phyloP scores from a whole-genome alignment of 2,329 filamentous ascomycete genomes.

The Chaetothyriales sp. region DNA sequence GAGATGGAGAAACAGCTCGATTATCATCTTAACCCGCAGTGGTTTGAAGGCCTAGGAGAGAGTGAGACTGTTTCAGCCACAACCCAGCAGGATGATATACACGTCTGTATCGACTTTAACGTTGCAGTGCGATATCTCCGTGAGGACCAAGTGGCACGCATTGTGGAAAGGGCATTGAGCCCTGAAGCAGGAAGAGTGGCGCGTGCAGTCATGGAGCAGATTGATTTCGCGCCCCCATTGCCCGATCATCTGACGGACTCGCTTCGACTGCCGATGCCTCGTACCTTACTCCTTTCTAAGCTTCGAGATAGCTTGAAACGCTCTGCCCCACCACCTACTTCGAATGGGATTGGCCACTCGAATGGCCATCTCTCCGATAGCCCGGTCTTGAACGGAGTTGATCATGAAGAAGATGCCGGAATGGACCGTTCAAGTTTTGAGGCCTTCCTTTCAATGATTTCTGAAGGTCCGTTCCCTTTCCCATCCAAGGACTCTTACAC shows the following conservation, averaged over 20 bases:
- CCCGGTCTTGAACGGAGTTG: conserved; percentile 4
- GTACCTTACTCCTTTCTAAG: conserved; percentile 4
- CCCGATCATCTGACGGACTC: conserved; percentile 1
- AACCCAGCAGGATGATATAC: conserved; percentile 4
- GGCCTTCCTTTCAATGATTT: not conserved
- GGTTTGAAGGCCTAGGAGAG: not conserved
- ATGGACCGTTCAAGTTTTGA: not conserved
- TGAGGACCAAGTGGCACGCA: conserved; percentile 5
- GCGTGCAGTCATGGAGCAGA: conserved; percentile 24
- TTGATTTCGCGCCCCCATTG: conserved; percentile 24
- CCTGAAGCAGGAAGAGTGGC: conserved; percentile 3
- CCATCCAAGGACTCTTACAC: conserved; percentile 33
- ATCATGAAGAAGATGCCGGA: not conserved
- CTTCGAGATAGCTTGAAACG: conserved; percentile 1
- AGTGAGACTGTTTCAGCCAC: not conserved
- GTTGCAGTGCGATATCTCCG: conserved; percentile 7
- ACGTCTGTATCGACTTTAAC: conserved; percentile 9
- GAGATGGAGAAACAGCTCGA: conserved; percentile 34
- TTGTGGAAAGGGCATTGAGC: conserved; percentile 7
- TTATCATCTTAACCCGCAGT: not conserved
- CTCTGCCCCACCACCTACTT: not conserved
- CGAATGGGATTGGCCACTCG: not conserved
- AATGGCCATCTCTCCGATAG: conserved; percentile 1
- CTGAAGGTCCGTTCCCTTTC: conserved; percentile 27
- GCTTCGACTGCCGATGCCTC: not conserved